phyloP scores from a whole-genome alignment of 768 basidiomycete species.

The Lenzites betulinus region DNA sequence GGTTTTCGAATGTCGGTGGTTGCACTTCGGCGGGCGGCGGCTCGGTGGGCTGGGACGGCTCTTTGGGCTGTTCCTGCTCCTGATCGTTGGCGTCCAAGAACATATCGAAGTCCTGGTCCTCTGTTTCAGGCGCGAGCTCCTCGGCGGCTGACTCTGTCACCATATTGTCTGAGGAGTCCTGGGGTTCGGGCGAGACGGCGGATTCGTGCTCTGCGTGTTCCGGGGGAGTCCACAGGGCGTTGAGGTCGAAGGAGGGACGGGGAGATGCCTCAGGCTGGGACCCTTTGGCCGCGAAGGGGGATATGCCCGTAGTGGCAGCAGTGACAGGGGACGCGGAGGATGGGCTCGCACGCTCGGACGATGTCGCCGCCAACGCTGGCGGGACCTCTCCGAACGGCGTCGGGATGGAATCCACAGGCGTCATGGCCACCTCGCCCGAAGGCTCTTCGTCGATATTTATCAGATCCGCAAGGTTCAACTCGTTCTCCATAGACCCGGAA shows the following conservation, averaged over 20 bases:
- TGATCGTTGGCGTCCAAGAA: conserved; percentile 69
- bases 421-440: conserved; percentile 37
- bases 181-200: neutral
- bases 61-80: conserved; percentile 25
- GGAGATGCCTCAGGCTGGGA: conserved; percentile 46
- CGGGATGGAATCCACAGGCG: conserved; percentile 18
- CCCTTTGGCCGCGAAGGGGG: conserved; percentile 36
- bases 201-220: neutral
- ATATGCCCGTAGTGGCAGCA: conserved; percentile 25
- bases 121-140: conserved; percentile 43
- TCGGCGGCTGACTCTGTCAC: conserved; percentile 35
- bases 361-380: neutral
- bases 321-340: neutral
- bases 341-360: conserved; percentile 2
- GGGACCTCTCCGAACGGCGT: conserved; percentile 15
- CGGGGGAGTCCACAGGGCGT: conserved; percentile 59
- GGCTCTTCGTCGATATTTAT: conserved; percentile 77
- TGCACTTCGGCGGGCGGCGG: conserved; percentile 37
- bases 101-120: conserved; percentile 87
- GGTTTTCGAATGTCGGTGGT: conserved; percentile 55
- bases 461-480: conserved; percentile 72
- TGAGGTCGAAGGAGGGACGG: conserved; percentile 68
- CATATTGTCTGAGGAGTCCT: conserved; percentile 36
- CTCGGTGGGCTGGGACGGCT: conserved; percentile 16
- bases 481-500: conserved; percentile 47